Percentiles rank a stretch among this genome's conserved stretches.
Conservation (phyloP, 176 grass and related monocot genomes). For the Oryza longistaminata region DNA sequence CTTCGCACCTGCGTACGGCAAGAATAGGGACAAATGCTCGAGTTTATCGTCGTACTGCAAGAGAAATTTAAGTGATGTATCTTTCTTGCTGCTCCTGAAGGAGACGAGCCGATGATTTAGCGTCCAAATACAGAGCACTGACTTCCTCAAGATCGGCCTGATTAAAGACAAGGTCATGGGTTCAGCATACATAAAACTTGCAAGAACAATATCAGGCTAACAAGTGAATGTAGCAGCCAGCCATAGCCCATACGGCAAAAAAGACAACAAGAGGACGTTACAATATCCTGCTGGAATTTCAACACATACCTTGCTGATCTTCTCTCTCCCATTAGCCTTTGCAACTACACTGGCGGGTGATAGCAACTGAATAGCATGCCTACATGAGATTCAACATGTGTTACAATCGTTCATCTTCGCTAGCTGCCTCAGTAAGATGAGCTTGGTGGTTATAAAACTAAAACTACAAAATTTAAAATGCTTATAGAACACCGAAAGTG, state of each 20-base stretch:
- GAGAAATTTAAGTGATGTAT: constrained; percentile 66
- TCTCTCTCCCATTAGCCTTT: constrained; percentile 87
- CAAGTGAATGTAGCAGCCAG: neutral
- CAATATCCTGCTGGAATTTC: constrained; percentile 2
- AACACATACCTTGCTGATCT: constrained; percentile 79
- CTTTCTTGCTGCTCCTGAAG: constrained; percentile 94
- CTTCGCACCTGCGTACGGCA: neutral
- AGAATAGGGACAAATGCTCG: neutral
- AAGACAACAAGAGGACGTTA: neutral
- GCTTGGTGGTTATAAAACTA: neutral
- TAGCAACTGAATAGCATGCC: constrained; percentile 91
- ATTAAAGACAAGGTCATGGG: neutral
- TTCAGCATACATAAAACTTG: constrained; percentile 23
- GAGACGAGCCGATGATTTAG: constrained; percentile 82
- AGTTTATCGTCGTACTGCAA: neutral
- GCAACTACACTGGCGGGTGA: constrained; percentile 83
- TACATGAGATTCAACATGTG: constrained; percentile 33
- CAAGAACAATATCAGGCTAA: neutral
- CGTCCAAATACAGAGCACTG: constrained; percentile 65
- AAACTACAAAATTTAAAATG: neutral
- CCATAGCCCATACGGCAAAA: neutral
- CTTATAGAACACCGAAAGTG: neutral
- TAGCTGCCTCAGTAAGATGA: neutral
- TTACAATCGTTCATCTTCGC: neutral
- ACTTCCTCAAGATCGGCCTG: constrained; percentile 90